These are phyloP conservation scores for Fragosphaeria purpurea DNA, from an alignment of 2,329 filamentous ascomycete species.

Conservation along the genomic window DNA sequence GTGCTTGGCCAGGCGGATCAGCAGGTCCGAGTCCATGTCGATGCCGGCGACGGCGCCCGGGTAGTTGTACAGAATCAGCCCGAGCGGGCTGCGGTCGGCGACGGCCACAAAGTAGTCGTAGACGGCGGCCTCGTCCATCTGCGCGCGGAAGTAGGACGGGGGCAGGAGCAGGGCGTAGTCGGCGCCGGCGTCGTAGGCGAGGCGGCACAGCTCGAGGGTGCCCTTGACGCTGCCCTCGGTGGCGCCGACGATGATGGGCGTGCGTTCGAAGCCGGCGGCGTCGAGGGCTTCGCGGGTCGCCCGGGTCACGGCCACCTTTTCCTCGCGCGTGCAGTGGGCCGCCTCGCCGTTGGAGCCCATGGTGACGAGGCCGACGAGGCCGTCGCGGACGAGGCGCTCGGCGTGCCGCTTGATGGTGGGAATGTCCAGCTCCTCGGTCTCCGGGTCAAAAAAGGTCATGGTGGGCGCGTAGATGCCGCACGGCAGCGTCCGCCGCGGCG, in stretches of 20 bases:
- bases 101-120: conserved; percentile 49
- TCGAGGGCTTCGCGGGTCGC: conserved; percentile 76
- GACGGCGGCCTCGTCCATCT: conserved; percentile 64
- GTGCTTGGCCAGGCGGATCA: conserved; percentile 70
- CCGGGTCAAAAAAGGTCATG: conserved; percentile 80
- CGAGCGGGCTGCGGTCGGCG: conserved; percentile 64
- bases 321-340: conserved; percentile 68
- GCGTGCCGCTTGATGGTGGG: conserved; percentile 71
- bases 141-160: conserved; percentile 71
- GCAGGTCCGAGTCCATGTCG: conserved; percentile 80
- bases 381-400: conserved; percentile 64
- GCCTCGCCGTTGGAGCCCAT: conserved; percentile 91
- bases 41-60: conserved; percentile 78
- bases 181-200: conserved; percentile 58
- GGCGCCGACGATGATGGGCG: conserved; percentile 75
- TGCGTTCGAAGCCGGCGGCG: conserved; percentile 62
- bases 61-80: conserved; percentile 86
- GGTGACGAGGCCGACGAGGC: conserved; percentile 70
- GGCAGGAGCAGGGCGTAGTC: conserved; percentile 74
- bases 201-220: conserved; percentile 64
- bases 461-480: conserved; percentile 81
- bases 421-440: conserved; percentile 77
- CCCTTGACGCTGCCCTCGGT: conserved; percentile 73
- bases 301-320: conserved; percentile 64
- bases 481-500: conserved; percentile 49